Evolutionary conservation across 2,329 filamentous ascomycete genomes (phyloP), one percentile per base, ranked within the genome.

Genomic region (Cryphonectria naterciae): DNA sequence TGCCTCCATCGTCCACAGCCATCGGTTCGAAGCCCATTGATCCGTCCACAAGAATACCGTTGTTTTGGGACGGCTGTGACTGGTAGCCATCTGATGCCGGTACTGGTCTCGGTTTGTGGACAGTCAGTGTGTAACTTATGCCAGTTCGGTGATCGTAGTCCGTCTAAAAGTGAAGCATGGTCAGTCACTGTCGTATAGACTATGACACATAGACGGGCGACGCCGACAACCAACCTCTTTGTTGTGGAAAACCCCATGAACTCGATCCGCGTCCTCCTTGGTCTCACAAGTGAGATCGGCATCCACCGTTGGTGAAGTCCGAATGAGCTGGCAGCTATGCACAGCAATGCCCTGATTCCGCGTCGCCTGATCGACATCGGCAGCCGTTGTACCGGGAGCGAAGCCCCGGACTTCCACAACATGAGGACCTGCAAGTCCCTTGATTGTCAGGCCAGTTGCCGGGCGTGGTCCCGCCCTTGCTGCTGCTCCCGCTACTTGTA

Each of bases 361-460:
- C 89, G 96, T 90, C 70, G 93, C 93, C 75, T 91, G 92, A 83
- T 94, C 92, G 72, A 96, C 93, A 77, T 96, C 93, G 41, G 91
- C 92, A 1, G 91, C 91, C 8, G 93, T 94, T 0, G 93, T 96
- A 52, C 93, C 93, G 1, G 89, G 89, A 17, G 93, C 93, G 78
- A 96, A 94, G 83, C 96, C 96, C 80, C 93, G 91, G 2, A 91
- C 92, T 78, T 93, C 87, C 35, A 96, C 87, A 25, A 88, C 87
- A 75, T 88, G 93, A 1, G 92, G 92, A 0, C 92, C 91, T 0
- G 90, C 90, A 11, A 91, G 83, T n/a, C 93, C 93, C 68, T 89
- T 85, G 74, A 96, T 95, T 49, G 86, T 90, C 62, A 95, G 86
- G 28, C 91, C 89, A 1, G 72, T 77, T 77, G 46, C 80, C 74